phyloP scores from a whole-genome alignment of 1,139 yeast species.

The Kodamaea fungicola region DNA sequence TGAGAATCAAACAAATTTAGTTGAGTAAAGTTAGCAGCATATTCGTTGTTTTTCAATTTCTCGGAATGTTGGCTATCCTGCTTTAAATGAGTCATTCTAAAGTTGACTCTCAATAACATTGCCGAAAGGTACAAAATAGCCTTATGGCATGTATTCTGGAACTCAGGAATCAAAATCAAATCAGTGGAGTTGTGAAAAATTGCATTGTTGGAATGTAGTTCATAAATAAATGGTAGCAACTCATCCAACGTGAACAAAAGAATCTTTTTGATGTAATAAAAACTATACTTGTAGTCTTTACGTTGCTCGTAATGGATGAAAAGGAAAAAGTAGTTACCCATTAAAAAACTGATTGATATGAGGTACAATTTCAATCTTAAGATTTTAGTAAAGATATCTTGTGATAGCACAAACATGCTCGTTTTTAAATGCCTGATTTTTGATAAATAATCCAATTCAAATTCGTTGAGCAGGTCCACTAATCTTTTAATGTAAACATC shows the following conservation, averaged over 20 bases:
- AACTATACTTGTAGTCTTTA: slow-evolving; percentile 24
- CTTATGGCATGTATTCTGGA: slow-evolving; percentile 39
- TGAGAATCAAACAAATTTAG: slow-evolving; percentile 5
- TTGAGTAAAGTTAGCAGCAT: slow-evolving; percentile 7
- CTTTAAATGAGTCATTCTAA: slow-evolving; percentile 9
- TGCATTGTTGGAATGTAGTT: slow-evolving; percentile 28
- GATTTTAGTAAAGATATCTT: slow-evolving; percentile 4
- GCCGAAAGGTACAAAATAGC: slow-evolving; percentile 28
- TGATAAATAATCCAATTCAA: slow-evolving; percentile 17
- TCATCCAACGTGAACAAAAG: slow-evolving; percentile 28
- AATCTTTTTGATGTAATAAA: slow-evolving; percentile 33
- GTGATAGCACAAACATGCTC: slow-evolving; percentile 7
- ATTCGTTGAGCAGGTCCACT: slow-evolving; percentile 11
- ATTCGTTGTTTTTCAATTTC: slow-evolving; percentile 6
- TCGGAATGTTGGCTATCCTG: slow-evolving; percentile 7
- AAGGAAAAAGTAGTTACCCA: slow-evolving; percentile 37
- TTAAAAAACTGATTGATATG: slow-evolving; percentile 19
- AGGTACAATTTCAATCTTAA: slow-evolving; percentile 10
- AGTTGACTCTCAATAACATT: slow-evolving; percentile 19
- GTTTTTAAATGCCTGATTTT: slow-evolving; percentile 14
- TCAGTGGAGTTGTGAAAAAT: slow-evolving; percentile 26
- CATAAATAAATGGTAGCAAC: slow-evolving; percentile 39
- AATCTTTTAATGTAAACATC: slow-evolving; percentile 18
- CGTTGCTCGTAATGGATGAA: slow-evolving; percentile 37
- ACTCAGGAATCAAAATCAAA: slow-evolving; percentile 38